Base-by-base conservation (phyloP, 768 basidiomycete species). In the Amanita subjunquillea region DNA sequence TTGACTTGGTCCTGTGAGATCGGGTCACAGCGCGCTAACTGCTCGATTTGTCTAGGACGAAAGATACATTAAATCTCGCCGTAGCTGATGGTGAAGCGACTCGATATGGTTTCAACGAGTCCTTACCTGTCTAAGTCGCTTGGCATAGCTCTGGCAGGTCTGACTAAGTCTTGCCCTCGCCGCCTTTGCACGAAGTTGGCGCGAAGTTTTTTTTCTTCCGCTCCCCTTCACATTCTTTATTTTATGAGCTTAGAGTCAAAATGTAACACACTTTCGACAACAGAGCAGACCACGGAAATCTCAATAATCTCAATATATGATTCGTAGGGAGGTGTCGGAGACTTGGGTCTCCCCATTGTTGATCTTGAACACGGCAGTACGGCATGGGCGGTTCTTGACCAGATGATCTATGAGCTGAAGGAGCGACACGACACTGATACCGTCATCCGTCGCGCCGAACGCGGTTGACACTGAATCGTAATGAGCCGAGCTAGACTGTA, bases 1-100 rank as follows among this genome's bases (percentile, higher is more conserved):
- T 96, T 97, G 58, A 99, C 96, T 60, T 95, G 85, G 55, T 91
- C 87, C 67, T 99, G 96, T 25, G 92, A 89, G 61, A 99, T 94
- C 53, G 88, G 87, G 61, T 96, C 90, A 70, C 95, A 98, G 54
- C 87, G 86, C 64, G 83, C 80, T 47, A 98, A 81, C 65, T 95
- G 93, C 58, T 85, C 91, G 55, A 98, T 97, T 74, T 97, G 94
- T 64, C 93, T 96, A 67, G 50, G 34, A 51, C 8, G 4, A 44
- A 43, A 36, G 44, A 53, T 41, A 17, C 30, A 51, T 34, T 43
- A 32, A 43, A 41, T 22, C 32, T 20, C 32, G 23, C 20, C 49
- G 3, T 39, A 37, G 25, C 29, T 30, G n/a, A 42, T 30, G 27
- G 29, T 17, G 29, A 46, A 46, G 27, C 9, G 7, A 39, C 9